A percentile compares a stretch with the other conserved stretches of the same genome.
These are phyloP conservation scores for Paracamarosporium sp. DNA, from an alignment of 2,329 filamentous ascomycete genomes.

Conservation along the genomic window DNA sequence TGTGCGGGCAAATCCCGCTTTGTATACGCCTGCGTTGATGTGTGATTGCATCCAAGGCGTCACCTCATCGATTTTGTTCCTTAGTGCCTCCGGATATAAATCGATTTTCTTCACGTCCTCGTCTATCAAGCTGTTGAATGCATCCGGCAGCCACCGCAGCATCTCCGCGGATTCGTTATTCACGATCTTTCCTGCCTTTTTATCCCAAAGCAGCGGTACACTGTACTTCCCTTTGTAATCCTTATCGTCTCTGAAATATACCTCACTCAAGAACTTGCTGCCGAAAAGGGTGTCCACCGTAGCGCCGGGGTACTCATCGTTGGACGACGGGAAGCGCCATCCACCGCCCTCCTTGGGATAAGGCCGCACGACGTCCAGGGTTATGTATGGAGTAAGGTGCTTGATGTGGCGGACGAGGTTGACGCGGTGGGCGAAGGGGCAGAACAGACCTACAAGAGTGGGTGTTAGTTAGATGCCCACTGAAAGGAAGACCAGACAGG, in stretches of 20 bases:
- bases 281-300: conserved; percentile 67
- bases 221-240: conserved; percentile 67
- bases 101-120: conserved; percentile 51
- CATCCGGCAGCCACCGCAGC: conserved; percentile 63
- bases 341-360: conserved; percentile 71
- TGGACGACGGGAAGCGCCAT: conserved; percentile 63
- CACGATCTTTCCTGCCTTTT: conserved; percentile 61
- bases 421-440: conserved; percentile 68
- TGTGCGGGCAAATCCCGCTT: conserved; percentile 63
- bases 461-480: background rate
- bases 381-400: conserved; percentile 61
- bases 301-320: conserved; percentile 63
- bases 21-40: conserved; percentile 68
- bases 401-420: conserved; percentile 66
- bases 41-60: conserved; percentile 62
- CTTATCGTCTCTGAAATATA: conserved; percentile 68
- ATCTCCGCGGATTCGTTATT: conserved; percentile 69
- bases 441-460: conserved; percentile 63
- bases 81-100: conserved; percentile 61
- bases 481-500: too few relatives aligned
- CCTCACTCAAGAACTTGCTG: conserved; percentile 64
- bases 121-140: conserved; percentile 60
- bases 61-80: conserved; percentile 59
- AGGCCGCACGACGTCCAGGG: conserved; percentile 65
- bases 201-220: conserved; percentile 69